Conservation (phyloP, 768 basidiomycete species). For the Rhizopogon roseolus region DNA sequence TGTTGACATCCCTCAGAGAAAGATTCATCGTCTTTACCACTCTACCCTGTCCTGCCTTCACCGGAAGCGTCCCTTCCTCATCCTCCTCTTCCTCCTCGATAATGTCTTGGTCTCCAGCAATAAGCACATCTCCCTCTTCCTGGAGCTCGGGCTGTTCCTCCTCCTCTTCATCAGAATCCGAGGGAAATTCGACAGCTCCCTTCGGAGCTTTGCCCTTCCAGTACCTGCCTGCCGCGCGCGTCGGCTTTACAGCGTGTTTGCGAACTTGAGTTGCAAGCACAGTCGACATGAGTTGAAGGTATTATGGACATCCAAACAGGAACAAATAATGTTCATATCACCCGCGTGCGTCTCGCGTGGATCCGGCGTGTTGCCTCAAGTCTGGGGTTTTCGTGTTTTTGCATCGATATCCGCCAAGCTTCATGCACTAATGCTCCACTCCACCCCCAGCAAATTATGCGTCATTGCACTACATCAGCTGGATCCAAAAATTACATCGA, state of each 20-base stretch:
- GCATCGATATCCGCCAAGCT: too few relatives aligned
- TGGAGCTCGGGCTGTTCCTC: constrained; percentile 38
- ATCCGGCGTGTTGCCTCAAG: too few relatives aligned
- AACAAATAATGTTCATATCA: not conserved
- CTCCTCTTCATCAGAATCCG: constrained; percentile 59
- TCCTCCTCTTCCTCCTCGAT: constrained; percentile 40
- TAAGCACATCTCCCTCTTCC: constrained; percentile 53
- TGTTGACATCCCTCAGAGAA: constrained; percentile 72
- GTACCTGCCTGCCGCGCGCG: constrained; percentile 81
- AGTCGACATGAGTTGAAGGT: constrained; percentile 21
- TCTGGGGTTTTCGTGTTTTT: too few relatives aligned
- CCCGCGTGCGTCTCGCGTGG: too few relatives aligned
- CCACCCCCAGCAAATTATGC: too few relatives aligned
- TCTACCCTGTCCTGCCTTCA: constrained; percentile 30
- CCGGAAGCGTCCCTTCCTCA: constrained; percentile 39
- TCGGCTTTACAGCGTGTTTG: constrained; percentile 72
- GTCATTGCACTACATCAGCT: too few relatives aligned
- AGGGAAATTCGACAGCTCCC: constrained; percentile 52
- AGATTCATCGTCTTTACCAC: constrained; percentile 61
- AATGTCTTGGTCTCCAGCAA: constrained; percentile 55
- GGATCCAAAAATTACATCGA: too few relatives aligned
- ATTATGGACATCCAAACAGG: not conserved
- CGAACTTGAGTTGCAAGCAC: constrained; percentile 34
- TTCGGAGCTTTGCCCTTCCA: constrained; percentile 90
- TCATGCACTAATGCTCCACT: too few relatives aligned